These are phyloP conservation scores for Lactuca saligna DNA, from an alignment of 129 eudicot species.

Conservation along the genomic window DNA sequence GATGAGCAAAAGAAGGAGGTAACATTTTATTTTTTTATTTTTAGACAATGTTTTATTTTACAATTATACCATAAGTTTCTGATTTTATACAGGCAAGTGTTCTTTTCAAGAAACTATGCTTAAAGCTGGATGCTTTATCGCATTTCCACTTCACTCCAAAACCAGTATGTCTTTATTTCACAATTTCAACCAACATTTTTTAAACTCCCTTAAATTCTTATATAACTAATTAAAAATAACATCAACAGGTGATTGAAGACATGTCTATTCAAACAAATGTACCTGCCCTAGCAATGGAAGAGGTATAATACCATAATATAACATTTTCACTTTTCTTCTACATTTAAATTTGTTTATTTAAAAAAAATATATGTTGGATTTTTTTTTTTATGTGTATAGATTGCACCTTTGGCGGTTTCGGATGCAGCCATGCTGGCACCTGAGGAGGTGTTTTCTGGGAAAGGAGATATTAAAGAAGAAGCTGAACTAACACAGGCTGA, in stretches of 20 bases:
- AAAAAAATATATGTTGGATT: background rate
- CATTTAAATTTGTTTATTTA: background rate
- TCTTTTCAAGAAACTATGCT: conserved; percentile 71
- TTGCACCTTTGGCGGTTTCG: conserved; percentile 90
- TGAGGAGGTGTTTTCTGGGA: conserved; percentile 91
- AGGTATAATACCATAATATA: conserved; percentile 46
- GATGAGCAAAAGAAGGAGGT: conserved; percentile 93
- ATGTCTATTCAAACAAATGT: conserved; percentile 90
- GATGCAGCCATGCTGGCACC: conserved; percentile 99
- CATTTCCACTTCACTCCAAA: conserved; percentile 98
- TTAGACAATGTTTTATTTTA: background rate
- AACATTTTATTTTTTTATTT: background rate
- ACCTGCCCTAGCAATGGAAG: conserved; percentile 97
- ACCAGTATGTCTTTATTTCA: conserved; percentile 58
- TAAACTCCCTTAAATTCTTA: background rate
- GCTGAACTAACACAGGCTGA: conserved; percentile 85
- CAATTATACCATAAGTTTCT: conserved; percentile 5
- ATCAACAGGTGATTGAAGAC: conserved; percentile 76
- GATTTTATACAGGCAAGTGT: conserved; percentile 54
- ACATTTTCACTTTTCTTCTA: background rate
- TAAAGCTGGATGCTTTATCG: conserved; percentile 90
- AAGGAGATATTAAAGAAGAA: conserved; percentile 90
- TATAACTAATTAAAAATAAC: background rate
- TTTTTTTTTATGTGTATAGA: conserved; percentile 39
- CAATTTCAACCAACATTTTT: background rate